These are phyloP conservation scores for Aspergillus viridinutans DNA, from an alignment of 2,329 filamentous ascomycete species.

Conservation along the genomic window DNA sequence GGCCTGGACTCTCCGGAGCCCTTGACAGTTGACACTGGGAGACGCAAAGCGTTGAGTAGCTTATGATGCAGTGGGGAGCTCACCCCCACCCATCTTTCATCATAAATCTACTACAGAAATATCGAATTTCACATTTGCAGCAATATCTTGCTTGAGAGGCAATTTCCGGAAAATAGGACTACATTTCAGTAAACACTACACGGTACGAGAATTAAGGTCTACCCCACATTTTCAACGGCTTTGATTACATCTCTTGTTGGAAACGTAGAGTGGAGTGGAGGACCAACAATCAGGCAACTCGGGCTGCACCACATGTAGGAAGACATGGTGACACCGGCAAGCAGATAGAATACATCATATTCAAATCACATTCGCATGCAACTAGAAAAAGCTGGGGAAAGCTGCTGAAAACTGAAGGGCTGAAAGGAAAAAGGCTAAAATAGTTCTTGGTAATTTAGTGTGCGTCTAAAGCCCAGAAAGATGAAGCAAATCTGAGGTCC, in stretches of 20 bases:
- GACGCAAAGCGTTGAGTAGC: background rate
- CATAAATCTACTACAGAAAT: background rate
- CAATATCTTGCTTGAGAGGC: background rate
- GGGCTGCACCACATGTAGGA: slow-evolving; percentile 10
- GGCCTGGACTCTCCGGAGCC: too few species aligned
- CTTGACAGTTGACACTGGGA: background rate
- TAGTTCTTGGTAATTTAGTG: background rate
- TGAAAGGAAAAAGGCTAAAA: background rate
- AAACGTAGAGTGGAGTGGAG: background rate
- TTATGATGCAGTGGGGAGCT: background rate
- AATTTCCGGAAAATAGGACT: background rate
- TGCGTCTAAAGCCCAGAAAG: background rate
- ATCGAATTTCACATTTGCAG: background rate
- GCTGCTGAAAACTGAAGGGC: background rate
- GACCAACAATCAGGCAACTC: background rate
- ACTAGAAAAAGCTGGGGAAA: slow-evolving; percentile 7
- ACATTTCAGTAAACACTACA: background rate
- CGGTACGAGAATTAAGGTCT: background rate
- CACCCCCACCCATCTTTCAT: background rate
- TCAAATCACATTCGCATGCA: slow-evolving; percentile 10
- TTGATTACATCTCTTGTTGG: background rate
- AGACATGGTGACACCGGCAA: background rate
- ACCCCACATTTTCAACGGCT: background rate
- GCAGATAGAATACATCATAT: background rate
- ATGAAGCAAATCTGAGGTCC: background rate